phyloP scores from a whole-genome alignment of 2,329 filamentous ascomycete genomes.

The Xylariomycetidae sp. region DNA sequence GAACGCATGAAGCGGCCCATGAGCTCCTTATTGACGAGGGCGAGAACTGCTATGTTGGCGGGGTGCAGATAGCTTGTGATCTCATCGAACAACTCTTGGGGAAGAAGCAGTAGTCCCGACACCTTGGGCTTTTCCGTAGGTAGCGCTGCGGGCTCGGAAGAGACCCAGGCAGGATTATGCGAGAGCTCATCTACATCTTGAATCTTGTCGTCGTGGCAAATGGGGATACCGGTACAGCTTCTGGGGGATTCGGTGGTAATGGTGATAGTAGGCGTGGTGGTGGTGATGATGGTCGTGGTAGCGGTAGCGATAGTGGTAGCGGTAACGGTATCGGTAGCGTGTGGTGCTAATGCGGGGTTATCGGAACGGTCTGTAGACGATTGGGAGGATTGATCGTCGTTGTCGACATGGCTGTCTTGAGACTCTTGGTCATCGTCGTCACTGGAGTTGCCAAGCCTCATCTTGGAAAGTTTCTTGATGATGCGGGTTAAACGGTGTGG shows the following conservation, averaged over 20 bases:
- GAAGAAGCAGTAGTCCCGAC: conserved; percentile 14
- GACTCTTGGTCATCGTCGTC: conserved; percentile 2
- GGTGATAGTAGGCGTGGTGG: too few species aligned
- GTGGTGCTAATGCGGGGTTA: too few species aligned
- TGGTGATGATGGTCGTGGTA: neutral
- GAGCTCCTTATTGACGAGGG: conserved; percentile 21
- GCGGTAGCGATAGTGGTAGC: conserved; percentile 4
- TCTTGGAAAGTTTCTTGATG: conserved; percentile 12
- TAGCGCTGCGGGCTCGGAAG: too few species aligned
- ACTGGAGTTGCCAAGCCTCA: conserved; percentile 3
- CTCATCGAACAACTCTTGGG: conserved; percentile 20
- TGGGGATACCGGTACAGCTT: too few species aligned
- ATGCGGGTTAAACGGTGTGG: conserved; percentile 7
- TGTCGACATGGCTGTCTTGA: conserved; percentile 4
- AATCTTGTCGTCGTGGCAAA: too few species aligned
- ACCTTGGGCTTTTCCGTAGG: too few species aligned
- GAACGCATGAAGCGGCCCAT: conserved; percentile 15
- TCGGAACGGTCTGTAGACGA: conserved; percentile 5
- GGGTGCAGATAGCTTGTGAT: conserved; percentile 16
- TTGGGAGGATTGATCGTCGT: conserved; percentile 12
- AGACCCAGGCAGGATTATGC: too few species aligned
- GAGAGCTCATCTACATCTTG: too few species aligned
- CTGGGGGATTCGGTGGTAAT: too few species aligned
- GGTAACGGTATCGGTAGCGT: conserved; percentile 1
- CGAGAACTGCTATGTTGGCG: conserved; percentile 15